phyloP scores from a whole-genome alignment of 768 basidiomycete species.

The Mycena rosella region DNA sequence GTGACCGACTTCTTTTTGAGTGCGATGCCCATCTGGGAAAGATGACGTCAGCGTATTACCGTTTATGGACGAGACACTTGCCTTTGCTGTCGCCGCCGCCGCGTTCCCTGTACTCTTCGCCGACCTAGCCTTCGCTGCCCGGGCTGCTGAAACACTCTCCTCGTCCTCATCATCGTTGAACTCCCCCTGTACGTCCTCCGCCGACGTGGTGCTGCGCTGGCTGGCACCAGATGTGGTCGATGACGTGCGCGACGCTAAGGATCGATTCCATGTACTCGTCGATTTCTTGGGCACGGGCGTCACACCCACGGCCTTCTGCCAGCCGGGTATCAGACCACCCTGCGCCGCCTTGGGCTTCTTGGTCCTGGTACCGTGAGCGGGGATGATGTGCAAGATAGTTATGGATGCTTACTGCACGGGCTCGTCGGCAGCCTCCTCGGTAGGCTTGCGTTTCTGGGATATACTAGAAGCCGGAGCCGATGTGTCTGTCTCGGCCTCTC shows the following conservation, averaged over 20 bases:
- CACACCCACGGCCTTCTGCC: constrained; percentile 10
- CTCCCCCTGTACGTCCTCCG: not conserved
- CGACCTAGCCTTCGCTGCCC: not conserved
- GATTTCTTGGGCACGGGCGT: constrained; percentile 14
- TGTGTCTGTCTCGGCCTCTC: not conserved
- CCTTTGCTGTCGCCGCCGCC: constrained; percentile 5
- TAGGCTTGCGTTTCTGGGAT: constrained; percentile 4
- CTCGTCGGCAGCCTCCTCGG: not conserved
- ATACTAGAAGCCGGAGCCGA: too few relatives aligned
- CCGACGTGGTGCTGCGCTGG: not conserved
- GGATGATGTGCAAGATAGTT: not conserved
- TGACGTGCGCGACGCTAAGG: not conserved
- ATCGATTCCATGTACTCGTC: not conserved
- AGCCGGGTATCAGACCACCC: not conserved
- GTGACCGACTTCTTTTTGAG: not conserved
- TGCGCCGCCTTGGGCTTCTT: constrained; percentile 2
- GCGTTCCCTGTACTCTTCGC: not conserved
- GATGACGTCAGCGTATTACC: constrained; percentile 4
- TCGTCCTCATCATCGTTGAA: not conserved
- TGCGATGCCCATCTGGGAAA: constrained; percentile 11
- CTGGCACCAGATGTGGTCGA: not conserved
- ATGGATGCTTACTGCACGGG: not conserved
- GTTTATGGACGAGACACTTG: not conserved
- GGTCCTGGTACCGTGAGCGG: not conserved
- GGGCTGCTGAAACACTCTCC: not conserved